Evolutionary conservation across 73 alveolate species (phyloP).

Genomic region (Blepharisma stoltei): DNA sequence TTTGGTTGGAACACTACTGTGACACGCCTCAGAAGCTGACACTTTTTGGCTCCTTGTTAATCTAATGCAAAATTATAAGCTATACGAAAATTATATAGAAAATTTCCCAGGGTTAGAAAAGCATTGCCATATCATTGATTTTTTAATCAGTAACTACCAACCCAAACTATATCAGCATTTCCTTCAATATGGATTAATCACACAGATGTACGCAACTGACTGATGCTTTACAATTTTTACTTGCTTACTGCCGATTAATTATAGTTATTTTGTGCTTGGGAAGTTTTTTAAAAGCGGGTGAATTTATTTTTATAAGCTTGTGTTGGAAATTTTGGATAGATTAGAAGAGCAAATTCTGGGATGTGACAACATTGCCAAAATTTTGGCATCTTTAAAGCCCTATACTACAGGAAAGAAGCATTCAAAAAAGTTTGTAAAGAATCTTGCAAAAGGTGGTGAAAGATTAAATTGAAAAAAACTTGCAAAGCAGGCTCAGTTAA

Average conservation of each 20-base stretch:
- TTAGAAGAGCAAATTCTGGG: slow-evolving; percentile 1
- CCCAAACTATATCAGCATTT: slow-evolving; percentile 16
- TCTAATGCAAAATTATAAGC: slow-evolving; percentile 11
- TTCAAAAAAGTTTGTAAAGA: too few species aligned
- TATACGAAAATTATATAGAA: slow-evolving; percentile 1
- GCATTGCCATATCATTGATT: neutral
- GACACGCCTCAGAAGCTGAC: slow-evolving; percentile 24
- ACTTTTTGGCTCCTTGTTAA: slow-evolving; percentile 25
- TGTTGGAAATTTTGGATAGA: neutral
- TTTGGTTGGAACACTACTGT: neutral
- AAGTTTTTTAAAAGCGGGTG: slow-evolving; percentile 6
- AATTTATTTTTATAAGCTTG: neutral
- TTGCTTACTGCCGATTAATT: neutral
- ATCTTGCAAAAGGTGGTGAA: too few species aligned
- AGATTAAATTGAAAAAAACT: too few species aligned
- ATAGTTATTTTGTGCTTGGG: neutral
- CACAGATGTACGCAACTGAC: slow-evolving; percentile 18
- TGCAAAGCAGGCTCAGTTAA: too few species aligned
- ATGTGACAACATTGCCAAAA: too few species aligned
- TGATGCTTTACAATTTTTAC: slow-evolving; percentile 20
- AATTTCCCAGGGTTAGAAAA: slow-evolving; percentile 11
- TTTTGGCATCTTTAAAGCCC: too few species aligned
- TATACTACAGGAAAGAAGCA: too few species aligned
- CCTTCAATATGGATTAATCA: neutral
- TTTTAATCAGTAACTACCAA: neutral